Evolutionary conservation across 2,329 filamentous ascomycete species (phyloP).

Genomic region (Thelonectria olida): DNA sequence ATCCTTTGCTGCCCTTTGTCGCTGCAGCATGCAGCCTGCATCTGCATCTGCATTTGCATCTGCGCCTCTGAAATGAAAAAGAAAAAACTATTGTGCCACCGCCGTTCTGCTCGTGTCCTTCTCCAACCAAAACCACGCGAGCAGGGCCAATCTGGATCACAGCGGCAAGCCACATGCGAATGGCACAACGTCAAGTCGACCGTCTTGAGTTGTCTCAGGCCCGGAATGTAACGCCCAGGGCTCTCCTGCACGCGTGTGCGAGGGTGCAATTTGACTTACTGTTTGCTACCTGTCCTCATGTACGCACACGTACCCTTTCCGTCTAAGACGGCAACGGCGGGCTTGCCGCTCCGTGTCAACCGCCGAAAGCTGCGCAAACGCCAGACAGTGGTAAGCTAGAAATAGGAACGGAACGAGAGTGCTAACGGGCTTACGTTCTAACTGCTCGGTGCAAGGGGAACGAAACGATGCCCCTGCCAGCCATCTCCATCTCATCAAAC

Average conservation of each 20-base stretch:
- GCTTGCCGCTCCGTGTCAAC: too few species aligned
- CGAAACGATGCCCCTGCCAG: slow-evolving; percentile 26
- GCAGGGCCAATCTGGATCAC: slow-evolving; percentile 29
- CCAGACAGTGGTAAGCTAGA: background rate
- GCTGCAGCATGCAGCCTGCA: background rate
- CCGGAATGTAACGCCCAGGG: slow-evolving; percentile 37
- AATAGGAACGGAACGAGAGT: background rate
- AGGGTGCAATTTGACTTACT: slow-evolving; percentile 32
- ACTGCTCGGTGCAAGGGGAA: slow-evolving; percentile 12
- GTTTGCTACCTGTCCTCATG: background rate
- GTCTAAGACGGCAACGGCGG: slow-evolving; percentile 28
- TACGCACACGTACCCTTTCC: slow-evolving; percentile 26
- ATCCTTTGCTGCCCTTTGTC: background rate
- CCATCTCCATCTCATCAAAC: slow-evolving; percentile 25
- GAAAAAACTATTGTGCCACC: background rate
- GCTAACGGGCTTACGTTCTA: slow-evolving; percentile 1
- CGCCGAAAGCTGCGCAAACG: background rate
- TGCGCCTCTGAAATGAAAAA: background rate
- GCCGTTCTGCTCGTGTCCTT: background rate
- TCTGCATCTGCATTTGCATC: background rate
- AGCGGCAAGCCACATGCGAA: slow-evolving; percentile 38
- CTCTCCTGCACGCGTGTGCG: slow-evolving; percentile 41
- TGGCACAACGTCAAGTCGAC: slow-evolving; percentile 27
- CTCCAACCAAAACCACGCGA: slow-evolving; percentile 20
- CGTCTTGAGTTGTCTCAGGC: slow-evolving; percentile 32